phyloP scores from a whole-genome alignment of 116 monocot genomes.

The Trichopus zeylanicus region DNA sequence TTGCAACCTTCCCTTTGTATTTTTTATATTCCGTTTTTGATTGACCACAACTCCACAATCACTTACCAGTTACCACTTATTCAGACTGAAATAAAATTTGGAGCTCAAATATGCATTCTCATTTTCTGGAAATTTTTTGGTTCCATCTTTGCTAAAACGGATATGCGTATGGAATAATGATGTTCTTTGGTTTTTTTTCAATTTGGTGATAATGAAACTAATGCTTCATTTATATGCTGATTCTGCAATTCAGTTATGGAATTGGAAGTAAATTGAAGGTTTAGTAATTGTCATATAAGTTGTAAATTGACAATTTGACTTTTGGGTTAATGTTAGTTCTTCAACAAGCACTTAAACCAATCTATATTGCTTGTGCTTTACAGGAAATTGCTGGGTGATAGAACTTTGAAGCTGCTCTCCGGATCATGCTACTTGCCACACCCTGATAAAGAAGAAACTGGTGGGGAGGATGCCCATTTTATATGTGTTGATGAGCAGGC shows the following conservation, averaged over 20 bases:
- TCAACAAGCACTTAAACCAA: not conserved
- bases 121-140: too few relatives aligned
- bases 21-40: not conserved
- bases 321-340: not conserved
- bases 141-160: too few relatives aligned
- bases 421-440: conserved; percentile 95
- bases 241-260: too few relatives aligned
- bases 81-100: too few relatives aligned
- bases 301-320: not conserved
- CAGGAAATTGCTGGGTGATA: conserved; percentile 46
- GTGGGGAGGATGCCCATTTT: conserved; percentile 98
- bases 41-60: not conserved
- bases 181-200: too few relatives aligned
- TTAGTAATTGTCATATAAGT: too few relatives aligned
- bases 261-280: too few relatives aligned
- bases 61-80: not conserved
- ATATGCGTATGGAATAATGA: too few relatives aligned
- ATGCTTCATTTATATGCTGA: too few relatives aligned
- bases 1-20: not conserved
- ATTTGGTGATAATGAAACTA: too few relatives aligned
- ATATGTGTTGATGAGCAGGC: conserved; percentile 79
- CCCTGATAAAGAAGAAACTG: conserved; percentile 84
- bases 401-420: conserved; percentile 63
- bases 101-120: too few relatives aligned
- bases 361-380: not conserved